These are phyloP conservation scores for Trichoderma sp. DNA, from an alignment of 2,329 filamentous ascomycete genomes.

Conservation along the genomic window DNA sequence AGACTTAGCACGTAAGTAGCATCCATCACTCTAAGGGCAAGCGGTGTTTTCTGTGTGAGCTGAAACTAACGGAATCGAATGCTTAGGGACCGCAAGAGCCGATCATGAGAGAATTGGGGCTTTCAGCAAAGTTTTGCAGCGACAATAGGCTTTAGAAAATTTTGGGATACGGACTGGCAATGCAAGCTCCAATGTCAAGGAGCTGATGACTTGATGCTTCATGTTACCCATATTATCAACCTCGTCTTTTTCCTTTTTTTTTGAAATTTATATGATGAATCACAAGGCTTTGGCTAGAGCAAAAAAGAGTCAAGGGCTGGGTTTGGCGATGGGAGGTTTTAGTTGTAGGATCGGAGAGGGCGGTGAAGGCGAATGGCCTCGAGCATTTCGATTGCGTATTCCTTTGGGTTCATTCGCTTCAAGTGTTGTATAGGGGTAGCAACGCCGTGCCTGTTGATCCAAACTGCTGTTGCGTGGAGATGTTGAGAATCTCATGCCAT, in stretches of 20 bases:
- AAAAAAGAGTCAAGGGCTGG: constrained; percentile 15
- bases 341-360: constrained; percentile 5
- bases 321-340: not conserved
- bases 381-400: not conserved
- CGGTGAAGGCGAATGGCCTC: not conserved
- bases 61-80: constrained; percentile 15
- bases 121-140: constrained; percentile 6
- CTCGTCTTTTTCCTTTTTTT: constrained; percentile 17
- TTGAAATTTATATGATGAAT: constrained; percentile 4
- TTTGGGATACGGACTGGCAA: constrained; percentile 16
- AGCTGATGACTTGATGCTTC: constrained; percentile 20
- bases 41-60: not conserved
- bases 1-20: constrained; percentile 84
- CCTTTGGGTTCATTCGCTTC: not conserved
- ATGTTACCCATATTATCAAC: constrained; percentile 21
- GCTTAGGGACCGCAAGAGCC: constrained; percentile 31
- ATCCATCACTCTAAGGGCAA: not conserved
- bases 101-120: constrained; percentile 23
- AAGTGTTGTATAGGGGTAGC: not conserved
- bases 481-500: not conserved
- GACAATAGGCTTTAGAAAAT: constrained; percentile 15
- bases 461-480: not conserved
- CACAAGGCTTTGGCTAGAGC: constrained; percentile 20
- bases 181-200: constrained; percentile 3
- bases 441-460: not conserved